Conservation (phyloP, 768 basidiomycete genomes). For the Mycena galopus region DNA sequence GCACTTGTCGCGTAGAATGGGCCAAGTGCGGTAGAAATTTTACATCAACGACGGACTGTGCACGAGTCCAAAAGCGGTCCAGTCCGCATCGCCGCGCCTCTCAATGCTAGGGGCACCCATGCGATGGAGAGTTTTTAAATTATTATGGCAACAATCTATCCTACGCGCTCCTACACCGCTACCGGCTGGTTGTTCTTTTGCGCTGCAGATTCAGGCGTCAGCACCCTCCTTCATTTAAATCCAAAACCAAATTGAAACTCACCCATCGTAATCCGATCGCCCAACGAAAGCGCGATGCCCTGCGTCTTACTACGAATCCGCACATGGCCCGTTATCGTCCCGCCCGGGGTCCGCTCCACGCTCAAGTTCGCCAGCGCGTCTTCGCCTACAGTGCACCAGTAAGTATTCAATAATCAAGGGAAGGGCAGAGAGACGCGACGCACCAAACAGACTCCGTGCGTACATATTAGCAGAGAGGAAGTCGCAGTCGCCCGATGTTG, state of each 20-base stretch:
- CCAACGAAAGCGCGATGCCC: constrained; percentile 94
- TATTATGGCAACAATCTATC: constrained; percentile 16
- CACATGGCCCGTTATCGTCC: constrained; percentile 91
- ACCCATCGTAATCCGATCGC: constrained; percentile 88
- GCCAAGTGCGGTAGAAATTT: too few relatives aligned
- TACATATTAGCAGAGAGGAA: constrained; percentile 98
- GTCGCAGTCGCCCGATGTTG: constrained; percentile 94
- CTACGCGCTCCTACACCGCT: constrained; percentile 24
- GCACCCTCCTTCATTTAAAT: too few relatives aligned
- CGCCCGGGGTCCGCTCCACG: constrained; percentile 87
- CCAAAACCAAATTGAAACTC: constrained; percentile 19
- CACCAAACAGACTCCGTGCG: constrained; percentile 93
- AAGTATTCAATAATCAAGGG: background rate
- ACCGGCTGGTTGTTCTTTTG: constrained; percentile 34
- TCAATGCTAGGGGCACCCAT: too few relatives aligned
- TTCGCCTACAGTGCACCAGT: constrained; percentile 69
- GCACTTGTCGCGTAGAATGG: too few relatives aligned
- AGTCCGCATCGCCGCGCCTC: too few relatives aligned
- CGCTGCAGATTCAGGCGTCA: constrained; percentile 17
- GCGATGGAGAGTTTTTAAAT: too few relatives aligned
- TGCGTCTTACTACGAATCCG: constrained; percentile 98
- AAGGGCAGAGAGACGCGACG: constrained; percentile 49
- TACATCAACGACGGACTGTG: too few relatives aligned
- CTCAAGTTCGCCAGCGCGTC: constrained; percentile 96
- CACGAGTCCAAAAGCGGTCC: too few relatives aligned